Percentiles rank a stretch among this genome's conserved stretches.
phyloP scores from a whole-genome alignment of 805 yeast genomes.

The Kuraishia cidri region DNA sequence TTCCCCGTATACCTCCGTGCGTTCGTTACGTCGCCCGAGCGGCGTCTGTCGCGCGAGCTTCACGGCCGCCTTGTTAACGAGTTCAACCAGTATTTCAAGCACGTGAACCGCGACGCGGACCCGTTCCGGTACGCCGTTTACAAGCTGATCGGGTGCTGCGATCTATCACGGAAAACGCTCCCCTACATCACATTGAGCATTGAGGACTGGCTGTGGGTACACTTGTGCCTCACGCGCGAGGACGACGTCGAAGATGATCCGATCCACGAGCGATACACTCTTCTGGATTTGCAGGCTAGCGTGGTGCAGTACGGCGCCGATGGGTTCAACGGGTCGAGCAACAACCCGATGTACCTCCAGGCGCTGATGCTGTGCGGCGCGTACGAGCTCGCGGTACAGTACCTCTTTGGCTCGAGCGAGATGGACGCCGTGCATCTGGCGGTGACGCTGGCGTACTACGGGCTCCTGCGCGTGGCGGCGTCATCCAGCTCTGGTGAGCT shows the following conservation, averaged over 20 bases:
- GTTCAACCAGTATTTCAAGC: conserved; percentile 76
- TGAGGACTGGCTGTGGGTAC: conserved; percentile 98
- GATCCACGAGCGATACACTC: conserved; percentile 60
- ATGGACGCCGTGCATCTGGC: conserved; percentile 88
- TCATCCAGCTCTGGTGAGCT: not conserved
- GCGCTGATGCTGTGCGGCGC: conserved; percentile 68
- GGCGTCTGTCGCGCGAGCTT: conserved; percentile 54
- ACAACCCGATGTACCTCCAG: conserved; percentile 67
- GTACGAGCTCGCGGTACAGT: conserved; percentile 71
- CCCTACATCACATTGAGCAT: conserved; percentile 66
- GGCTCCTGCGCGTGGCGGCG: conserved; percentile 36
- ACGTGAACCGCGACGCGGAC: conserved; percentile 57
- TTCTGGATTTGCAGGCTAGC: conserved; percentile 65
- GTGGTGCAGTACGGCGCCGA: conserved; percentile 65
- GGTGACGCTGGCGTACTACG: conserved; percentile 68
- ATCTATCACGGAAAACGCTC: conserved; percentile 54
- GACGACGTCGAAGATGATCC: conserved; percentile 34
- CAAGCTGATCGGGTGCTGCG: conserved; percentile 89
- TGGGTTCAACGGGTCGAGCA: conserved; percentile 56
- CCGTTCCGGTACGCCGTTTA: conserved; percentile 88
- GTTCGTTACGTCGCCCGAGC: conserved; percentile 47
- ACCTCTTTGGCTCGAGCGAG: conserved; percentile 54
- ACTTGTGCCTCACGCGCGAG: conserved; percentile 67
- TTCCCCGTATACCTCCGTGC: conserved; percentile 75
- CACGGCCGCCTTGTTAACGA: conserved; percentile 67